Conservation (phyloP, 2,329 filamentous ascomycete species). For the Boeremia exigua region DNA sequence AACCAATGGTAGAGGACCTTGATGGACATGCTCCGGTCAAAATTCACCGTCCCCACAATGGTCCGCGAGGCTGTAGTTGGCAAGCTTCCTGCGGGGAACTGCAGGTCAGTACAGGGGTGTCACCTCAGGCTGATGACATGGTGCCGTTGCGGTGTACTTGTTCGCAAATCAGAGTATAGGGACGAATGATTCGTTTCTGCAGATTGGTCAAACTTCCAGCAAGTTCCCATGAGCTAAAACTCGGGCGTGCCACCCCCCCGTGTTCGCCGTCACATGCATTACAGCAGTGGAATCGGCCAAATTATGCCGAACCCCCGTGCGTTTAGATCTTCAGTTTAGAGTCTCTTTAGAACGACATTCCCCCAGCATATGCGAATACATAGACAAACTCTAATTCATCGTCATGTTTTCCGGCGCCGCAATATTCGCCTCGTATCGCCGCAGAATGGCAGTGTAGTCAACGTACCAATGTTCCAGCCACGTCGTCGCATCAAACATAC, state of each 20-base stretch:
- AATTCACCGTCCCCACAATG: conserved; percentile 23
- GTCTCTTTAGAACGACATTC: not conserved
- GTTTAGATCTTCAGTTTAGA: not conserved
- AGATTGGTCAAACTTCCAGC: no score
- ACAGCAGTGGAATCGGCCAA: conserved; percentile 9
- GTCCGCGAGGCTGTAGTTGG: not conserved
- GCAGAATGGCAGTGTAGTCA: conserved; percentile 31
- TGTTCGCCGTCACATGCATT: not conserved
- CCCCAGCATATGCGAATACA: not conserved
- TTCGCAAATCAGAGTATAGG: no score
- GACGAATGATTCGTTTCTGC: no score
- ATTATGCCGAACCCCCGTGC: conserved; percentile 7
- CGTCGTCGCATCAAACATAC: conserved; percentile 35
- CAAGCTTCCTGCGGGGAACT: not conserved
- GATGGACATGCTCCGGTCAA: conserved; percentile 22
- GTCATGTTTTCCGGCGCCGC: not conserved
- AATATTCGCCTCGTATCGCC: conserved; percentile 29
- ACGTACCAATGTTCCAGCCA: conserved; percentile 37
- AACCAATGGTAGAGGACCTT: conserved; percentile 10
- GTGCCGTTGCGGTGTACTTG: no score
- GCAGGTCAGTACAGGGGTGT: no score
- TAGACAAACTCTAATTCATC: conserved; percentile 6
- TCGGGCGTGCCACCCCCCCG: no score
- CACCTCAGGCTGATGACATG: no score
- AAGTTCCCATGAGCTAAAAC: no score